phyloP scores from a whole-genome alignment of 169 alveolate species.

The Eimeria tenella region DNA sequence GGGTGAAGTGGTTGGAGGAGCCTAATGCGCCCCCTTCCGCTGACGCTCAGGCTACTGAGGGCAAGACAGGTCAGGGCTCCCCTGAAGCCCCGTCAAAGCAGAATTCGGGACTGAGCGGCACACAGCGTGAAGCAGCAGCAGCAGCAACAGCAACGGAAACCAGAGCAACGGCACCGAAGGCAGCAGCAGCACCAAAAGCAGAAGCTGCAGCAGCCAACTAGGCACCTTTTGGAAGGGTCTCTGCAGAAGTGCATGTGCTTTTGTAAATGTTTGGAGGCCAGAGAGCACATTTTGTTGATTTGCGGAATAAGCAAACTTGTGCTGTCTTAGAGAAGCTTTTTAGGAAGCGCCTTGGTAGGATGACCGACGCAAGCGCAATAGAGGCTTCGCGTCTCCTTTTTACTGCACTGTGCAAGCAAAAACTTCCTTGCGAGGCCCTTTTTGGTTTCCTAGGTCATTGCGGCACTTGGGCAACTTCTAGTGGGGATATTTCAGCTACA shows the following conservation, averaged over 20 bases:
- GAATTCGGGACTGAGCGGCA: neutral
- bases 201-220: slow-evolving; percentile 15
- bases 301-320: too few species aligned
- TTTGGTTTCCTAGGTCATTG: too few species aligned
- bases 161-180: slow-evolving; percentile 9
- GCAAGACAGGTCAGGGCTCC: neutral
- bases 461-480: too few species aligned
- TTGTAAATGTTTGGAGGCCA: too few species aligned
- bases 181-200: slow-evolving; percentile 33
- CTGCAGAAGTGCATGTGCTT: neutral
- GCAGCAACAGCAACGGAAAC: slow-evolving; percentile 37
- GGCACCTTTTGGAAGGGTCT: neutral
- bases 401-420: too few species aligned
- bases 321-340: too few species aligned
- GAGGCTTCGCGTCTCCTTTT: too few species aligned
- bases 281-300: too few species aligned
- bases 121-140: neutral
- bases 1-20: slow-evolving; percentile 80
- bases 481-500: too few species aligned
- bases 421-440: too few species aligned
- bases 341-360: too few species aligned
- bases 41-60: neutral
- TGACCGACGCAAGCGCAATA: too few species aligned
- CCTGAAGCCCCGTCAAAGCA: neutral
- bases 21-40: neutral